Conservation (phyloP, 805 yeast genomes). For the Scheffersomyces ergatensis region DNA sequence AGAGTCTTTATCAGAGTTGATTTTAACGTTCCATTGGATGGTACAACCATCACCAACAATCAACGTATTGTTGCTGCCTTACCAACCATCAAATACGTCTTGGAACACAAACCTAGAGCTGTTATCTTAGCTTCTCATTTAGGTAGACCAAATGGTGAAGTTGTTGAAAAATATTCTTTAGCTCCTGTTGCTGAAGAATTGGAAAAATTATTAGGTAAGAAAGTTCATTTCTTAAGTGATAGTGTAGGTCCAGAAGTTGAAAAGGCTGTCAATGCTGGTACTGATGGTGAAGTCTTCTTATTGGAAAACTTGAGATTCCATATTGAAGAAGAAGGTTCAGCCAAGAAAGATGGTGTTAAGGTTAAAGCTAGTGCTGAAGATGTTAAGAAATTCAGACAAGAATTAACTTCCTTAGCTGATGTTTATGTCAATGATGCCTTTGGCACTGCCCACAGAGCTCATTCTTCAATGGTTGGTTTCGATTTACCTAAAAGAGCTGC, state of each 20-base stretch:
- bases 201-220: conserved; percentile 62
- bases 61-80: conserved; percentile 99
- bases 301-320: conserved; percentile 98
- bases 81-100: conserved; percentile 95
- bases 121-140: conserved; percentile 93
- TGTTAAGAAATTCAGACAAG: conserved; percentile 84
- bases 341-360: conserved; percentile 84
- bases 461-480: conserved; percentile 98
- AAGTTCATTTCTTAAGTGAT: conserved; percentile 82
- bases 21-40: conserved; percentile 93
- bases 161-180: conserved; percentile 79
- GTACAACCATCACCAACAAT: conserved; percentile 96
- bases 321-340: conserved; percentile 95
- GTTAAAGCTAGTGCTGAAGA: conserved; percentile 85
- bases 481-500: conserved; percentile 95
- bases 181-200: conserved; percentile 93
- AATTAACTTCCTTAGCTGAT: conserved; percentile 90
- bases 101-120: conserved; percentile 87
- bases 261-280: conserved; percentile 68
- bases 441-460: conserved; percentile 99
- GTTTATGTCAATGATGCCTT: conserved; percentile 98
- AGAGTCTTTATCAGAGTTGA: conserved; percentile 99
- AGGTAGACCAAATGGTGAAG: conserved; percentile 99
- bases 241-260: conserved; percentile 93
- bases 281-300: conserved; percentile 79